Evolutionary conservation across 371 early-diverging fungal species (phyloP).

Genomic region (Mucor circinelloides): DNA sequence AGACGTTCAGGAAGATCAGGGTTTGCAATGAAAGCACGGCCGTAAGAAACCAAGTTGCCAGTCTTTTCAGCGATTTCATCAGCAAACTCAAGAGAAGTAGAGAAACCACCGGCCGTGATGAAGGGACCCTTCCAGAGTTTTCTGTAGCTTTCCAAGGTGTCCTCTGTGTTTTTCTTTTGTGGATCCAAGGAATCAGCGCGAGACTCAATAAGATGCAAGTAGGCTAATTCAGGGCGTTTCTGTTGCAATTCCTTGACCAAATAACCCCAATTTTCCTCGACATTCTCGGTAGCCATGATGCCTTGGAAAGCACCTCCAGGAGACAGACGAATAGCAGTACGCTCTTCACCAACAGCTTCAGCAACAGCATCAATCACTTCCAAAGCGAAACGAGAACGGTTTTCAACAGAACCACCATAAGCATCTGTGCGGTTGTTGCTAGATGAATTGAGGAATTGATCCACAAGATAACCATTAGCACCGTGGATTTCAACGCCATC

Average conservation of each 20-base stretch:
- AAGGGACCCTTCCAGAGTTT: slow-evolving; percentile 34
- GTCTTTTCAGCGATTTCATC: slow-evolving; percentile 9
- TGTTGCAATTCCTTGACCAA: slow-evolving; percentile 20
- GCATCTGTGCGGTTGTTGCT: slow-evolving; percentile 57
- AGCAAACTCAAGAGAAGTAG: slow-evolving; percentile 13
- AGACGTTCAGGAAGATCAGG: slow-evolving; percentile 25
- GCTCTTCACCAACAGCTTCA: slow-evolving; percentile 23
- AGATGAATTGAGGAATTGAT: slow-evolving; percentile 51
- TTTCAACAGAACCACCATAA: slow-evolving; percentile 78
- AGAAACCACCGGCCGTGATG: slow-evolving; percentile 33
- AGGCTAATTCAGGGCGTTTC: slow-evolving; percentile 25
- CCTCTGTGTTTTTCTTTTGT: neutral
- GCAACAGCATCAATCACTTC: slow-evolving; percentile 60
- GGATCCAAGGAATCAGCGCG: slow-evolving; percentile 14
- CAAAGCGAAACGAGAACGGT: slow-evolving; percentile 66
- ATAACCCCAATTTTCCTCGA: slow-evolving; percentile 32
- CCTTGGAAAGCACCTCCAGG: slow-evolving; percentile 25
- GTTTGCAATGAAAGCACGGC: slow-evolving; percentile 24
- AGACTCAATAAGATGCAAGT: slow-evolving; percentile 37
- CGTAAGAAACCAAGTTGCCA: slow-evolving; percentile 16
- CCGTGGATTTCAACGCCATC: slow-evolving; percentile 74
- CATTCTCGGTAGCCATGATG: slow-evolving; percentile 32
- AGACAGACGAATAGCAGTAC: slow-evolving; percentile 24
- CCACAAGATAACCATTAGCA: slow-evolving; percentile 68
- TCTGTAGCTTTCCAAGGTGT: slow-evolving; percentile 32